phyloP scores from a whole-genome alignment of 202 grass and related monocot genomes.

The Eragrostis tef region DNA sequence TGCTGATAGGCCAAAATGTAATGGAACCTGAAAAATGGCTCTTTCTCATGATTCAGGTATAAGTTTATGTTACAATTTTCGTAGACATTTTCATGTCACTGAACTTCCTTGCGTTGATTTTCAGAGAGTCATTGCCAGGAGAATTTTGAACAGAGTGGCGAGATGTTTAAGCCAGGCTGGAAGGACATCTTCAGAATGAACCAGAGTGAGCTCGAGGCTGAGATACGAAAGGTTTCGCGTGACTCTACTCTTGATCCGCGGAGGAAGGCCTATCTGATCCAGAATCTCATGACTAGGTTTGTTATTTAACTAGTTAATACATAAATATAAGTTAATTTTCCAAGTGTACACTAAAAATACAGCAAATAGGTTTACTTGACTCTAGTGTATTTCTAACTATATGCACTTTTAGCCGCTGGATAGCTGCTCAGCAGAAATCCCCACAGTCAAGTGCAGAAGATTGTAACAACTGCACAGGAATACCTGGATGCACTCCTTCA shows the following conservation, averaged over 20 bases:
- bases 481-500: constrained; percentile 67
- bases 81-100: constrained; percentile 4
- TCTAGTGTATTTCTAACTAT: constrained; percentile 26
- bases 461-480: constrained; percentile 37
- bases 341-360: neutral
- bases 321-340: neutral
- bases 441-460: constrained; percentile 52
- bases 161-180: constrained; percentile 98
- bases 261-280: constrained; percentile 93
- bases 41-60: constrained; percentile 5
- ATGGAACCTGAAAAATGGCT: neutral
- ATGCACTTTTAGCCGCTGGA: constrained; percentile 77
- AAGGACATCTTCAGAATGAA: constrained; percentile 99
- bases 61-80: neutral
- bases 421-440: constrained; percentile 90
- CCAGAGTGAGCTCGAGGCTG: constrained; percentile 84
- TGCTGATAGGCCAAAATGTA: neutral
- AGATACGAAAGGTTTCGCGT: constrained; percentile 89
- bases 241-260: constrained; percentile 89
- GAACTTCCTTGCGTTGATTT: neutral
- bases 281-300: constrained; percentile 99
- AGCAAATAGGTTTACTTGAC: constrained; percentile 17
- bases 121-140: constrained; percentile 66
- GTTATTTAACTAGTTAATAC: neutral
- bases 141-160: constrained; percentile 62